Evolutionary conservation across 1,139 yeast species (phyloP).

Genomic region (Sugiyamaella paludigena): DNA sequence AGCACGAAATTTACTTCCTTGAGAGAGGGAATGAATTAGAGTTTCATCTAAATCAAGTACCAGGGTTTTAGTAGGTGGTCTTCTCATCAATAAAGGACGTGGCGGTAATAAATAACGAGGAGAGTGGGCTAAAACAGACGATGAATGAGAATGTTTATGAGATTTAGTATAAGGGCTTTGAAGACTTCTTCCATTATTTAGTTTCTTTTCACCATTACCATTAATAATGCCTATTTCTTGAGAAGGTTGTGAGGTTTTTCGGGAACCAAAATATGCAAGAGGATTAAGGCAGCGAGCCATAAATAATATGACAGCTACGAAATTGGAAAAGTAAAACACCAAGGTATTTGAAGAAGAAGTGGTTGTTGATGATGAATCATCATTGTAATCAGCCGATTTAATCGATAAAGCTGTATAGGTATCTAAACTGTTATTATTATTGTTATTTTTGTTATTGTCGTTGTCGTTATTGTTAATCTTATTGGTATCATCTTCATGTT

Average conservation of each 20-base stretch:
- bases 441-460: too few species aligned
- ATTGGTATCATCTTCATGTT: conserved; percentile 1
- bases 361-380: background rate
- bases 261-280: conserved; percentile 7
- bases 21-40: conserved; percentile 80
- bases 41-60: conserved; percentile 93
- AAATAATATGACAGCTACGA: background rate
- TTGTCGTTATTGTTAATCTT: background rate
- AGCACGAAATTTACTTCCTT: conserved; percentile 55
- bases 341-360: background rate
- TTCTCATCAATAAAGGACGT: conserved; percentile 35
- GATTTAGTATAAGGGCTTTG: conserved; percentile 20
- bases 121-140: conserved; percentile 6
- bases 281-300: conserved; percentile 6
- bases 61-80: conserved; percentile 59
- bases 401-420: too few species aligned
- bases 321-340: background rate
- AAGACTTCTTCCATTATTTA: conserved; percentile 12
- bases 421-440: too few species aligned
- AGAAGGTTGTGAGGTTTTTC: background rate
- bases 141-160: conserved; percentile 10
- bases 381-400: background rate
- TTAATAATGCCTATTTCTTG: background rate
- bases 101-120: conserved; percentile 21
- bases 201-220: background rate